Conservation (phyloP, 345 rosid genomes). For the Eucalyptus sideroxylon region DNA sequence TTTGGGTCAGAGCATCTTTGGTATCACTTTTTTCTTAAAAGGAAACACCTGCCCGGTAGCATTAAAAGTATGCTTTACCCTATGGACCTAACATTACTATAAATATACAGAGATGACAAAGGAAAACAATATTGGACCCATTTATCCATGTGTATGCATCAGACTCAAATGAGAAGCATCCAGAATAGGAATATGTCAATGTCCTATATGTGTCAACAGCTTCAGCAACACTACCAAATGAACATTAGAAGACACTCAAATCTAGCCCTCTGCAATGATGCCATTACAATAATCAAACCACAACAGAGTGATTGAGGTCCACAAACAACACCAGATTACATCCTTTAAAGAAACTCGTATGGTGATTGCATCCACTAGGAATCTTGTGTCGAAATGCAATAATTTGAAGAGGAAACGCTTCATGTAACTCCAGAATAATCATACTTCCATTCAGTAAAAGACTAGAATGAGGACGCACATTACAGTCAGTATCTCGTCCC, state of each 20-base stretch:
- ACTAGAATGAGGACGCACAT: conserved; percentile 40
- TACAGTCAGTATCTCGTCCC: conserved; percentile 58
- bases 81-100: neutral
- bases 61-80: neutral
- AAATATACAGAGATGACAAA: neutral
- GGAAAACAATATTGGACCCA: neutral
- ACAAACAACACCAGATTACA: neutral
- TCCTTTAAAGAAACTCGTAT: neutral
- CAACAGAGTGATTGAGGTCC: neutral
- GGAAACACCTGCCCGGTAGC: neutral
- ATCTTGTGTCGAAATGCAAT: neutral
- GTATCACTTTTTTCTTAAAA: neutral
- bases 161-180: neutral
- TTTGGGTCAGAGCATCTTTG: neutral
- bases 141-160: neutral
- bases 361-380: neutral
- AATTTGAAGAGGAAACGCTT: neutral
- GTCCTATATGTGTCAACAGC: neutral
- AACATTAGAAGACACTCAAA: neutral
- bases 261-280: neutral
- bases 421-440: neutral
- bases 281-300: neutral
- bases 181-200: neutral
- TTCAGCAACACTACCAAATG: neutral
- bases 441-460: neutral